phyloP scores from a whole-genome alignment of 345 rosid species.

The Eucalyptus pauciflora region DNA sequence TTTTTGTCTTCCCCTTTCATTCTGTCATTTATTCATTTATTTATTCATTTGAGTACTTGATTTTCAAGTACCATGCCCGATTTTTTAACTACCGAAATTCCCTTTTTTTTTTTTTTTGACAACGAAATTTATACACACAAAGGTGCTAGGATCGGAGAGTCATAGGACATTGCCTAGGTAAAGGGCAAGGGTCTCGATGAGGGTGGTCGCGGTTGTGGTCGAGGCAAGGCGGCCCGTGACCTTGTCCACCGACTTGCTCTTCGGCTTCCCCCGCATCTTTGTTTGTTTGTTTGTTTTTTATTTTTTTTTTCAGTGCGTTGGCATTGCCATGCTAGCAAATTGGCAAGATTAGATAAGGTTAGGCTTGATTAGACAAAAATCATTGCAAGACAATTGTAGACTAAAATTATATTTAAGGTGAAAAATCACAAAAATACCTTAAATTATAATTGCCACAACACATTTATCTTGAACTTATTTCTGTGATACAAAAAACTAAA shows the following conservation, averaged over 20 bases:
- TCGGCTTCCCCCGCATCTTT: background rate
- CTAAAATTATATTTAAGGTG: background rate
- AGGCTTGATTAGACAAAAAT: background rate
- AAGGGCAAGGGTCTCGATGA: background rate
- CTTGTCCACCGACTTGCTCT: background rate
- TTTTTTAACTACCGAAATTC: background rate
- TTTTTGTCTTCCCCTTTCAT: background rate
- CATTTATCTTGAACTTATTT: background rate
- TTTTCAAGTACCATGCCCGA: background rate
- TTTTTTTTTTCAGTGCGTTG: background rate
- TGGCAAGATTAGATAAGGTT: background rate
- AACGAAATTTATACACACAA: background rate
- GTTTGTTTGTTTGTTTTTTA: background rate
- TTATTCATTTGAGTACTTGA: background rate
- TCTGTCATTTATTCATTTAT: background rate
- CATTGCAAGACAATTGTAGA: background rate
- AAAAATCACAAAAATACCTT: background rate
- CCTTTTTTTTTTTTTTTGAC: background rate
- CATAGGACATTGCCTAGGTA: background rate
- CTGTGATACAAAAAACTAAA: accelerated
- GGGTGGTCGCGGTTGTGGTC: background rate
- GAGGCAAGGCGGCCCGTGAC: background rate
- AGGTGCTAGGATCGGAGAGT: background rate
- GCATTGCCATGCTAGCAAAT: background rate
- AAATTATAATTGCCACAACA: background rate